A percentile compares a stretch with the other conserved stretches of the same genome.
Conservation (phyloP, 2,329 filamentous ascomycete species). For the Exophiala sp. region DNA sequence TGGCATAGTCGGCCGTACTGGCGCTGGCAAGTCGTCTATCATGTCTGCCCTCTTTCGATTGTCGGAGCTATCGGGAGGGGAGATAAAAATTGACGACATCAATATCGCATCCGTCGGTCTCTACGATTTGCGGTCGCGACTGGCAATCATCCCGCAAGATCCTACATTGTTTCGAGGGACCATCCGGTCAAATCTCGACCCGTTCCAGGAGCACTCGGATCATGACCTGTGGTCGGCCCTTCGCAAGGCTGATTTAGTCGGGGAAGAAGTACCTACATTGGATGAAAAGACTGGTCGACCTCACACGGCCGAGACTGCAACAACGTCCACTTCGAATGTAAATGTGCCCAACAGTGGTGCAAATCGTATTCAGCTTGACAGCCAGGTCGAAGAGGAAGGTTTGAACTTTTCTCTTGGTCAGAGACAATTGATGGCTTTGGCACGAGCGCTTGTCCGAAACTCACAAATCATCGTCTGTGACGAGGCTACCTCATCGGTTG, state of each 20-base stretch:
- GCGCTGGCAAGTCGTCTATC: constrained; percentile 46
- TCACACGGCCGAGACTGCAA: constrained; percentile 16
- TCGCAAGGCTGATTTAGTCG: constrained; percentile 45
- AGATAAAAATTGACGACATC: constrained; percentile 43
- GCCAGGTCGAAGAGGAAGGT: constrained; percentile 84
- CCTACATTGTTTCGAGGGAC: constrained; percentile 45
- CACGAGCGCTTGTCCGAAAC: constrained; percentile 80
- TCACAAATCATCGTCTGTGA: constrained; percentile 95
- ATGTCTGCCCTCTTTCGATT: constrained; percentile 46
- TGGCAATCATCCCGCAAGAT: constrained; percentile 47
- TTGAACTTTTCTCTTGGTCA: constrained; percentile 95
- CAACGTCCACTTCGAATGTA: constrained; percentile 23
- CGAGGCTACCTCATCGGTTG: constrained; percentile 88
- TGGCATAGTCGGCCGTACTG: constrained; percentile 46
- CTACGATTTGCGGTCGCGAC: constrained; percentile 40
- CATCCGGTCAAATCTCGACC: constrained; percentile 44
- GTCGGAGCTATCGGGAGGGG: constrained; percentile 40
- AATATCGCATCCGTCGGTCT: constrained; percentile 42
- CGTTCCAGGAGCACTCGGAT: constrained; percentile 45
- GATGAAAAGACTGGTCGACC: constrained; percentile 47
- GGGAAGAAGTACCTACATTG: constrained; percentile 44
- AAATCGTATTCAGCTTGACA: constrained; percentile 74
- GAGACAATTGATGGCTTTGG: constrained; percentile 90
- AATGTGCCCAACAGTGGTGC: constrained; percentile 22
- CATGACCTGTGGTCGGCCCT: constrained; percentile 48